phyloP scores from a whole-genome alignment of 352 stramenopile genomes.

The Phytophthora macrochlamydospora region DNA sequence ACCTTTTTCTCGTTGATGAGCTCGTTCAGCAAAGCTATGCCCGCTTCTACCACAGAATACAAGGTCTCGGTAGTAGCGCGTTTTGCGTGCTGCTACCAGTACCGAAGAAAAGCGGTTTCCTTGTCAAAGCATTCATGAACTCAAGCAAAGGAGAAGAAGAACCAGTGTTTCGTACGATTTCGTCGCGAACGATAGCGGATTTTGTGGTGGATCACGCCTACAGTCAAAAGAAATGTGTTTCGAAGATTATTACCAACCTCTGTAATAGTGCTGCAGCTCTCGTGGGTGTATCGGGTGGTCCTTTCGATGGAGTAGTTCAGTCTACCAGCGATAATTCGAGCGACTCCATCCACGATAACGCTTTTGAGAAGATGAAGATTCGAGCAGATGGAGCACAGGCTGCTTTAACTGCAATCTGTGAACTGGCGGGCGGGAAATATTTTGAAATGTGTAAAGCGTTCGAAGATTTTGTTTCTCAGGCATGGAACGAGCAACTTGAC shows the following conservation, averaged over 20 bases:
- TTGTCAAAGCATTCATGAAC: constrained; percentile 83
- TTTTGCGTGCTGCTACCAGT: constrained; percentile 61
- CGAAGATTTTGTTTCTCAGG: constrained; percentile 38
- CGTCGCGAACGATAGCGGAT: constrained; percentile 51
- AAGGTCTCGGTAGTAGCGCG: constrained; percentile 65
- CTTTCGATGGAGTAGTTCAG: constrained; percentile 3
- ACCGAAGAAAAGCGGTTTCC: constrained; percentile 73
- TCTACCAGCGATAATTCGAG: constrained; percentile 1
- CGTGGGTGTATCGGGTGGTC: constrained; percentile 23
- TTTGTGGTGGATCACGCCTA: constrained; percentile 61
- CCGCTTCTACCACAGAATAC: constrained; percentile 55
- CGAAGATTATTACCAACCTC: constrained; percentile 82
- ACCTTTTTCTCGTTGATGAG: constrained; percentile 83
- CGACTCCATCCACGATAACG: constrained; percentile 17
- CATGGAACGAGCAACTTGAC: constrained; percentile 35
- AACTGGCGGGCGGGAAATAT: constrained; percentile 28
- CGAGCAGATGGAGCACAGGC: constrained; percentile 51
- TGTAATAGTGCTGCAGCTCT: constrained; percentile 67
- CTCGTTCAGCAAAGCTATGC: constrained; percentile 60
- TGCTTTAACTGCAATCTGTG: constrained; percentile 48
- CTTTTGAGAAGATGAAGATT: constrained; percentile 39
- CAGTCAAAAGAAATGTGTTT: constrained; percentile 71
- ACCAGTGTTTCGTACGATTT: constrained; percentile 46
- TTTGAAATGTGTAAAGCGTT: constrained; percentile 46
- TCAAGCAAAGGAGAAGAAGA: constrained; percentile 71